Base-by-base conservation (phyloP, 2,329 filamentous ascomycete genomes). In the Aspergillus bombycis region DNA sequence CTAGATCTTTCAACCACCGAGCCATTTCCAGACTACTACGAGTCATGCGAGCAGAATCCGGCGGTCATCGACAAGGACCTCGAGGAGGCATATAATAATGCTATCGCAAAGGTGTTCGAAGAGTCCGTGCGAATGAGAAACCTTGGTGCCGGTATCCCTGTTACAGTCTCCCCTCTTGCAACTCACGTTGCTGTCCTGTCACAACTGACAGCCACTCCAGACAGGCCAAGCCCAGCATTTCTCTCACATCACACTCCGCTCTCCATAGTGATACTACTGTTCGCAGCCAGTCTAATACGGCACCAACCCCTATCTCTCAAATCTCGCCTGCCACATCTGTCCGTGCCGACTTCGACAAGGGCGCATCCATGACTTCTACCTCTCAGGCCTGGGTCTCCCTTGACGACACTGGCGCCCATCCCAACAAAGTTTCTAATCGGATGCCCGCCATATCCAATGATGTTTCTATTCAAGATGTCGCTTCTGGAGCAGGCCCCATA, bases 1-100 rank as follows among this genome's bases (percentile, higher is more conserved):
- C n/a, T 57, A 12, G 32, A n/a, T 45, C 30, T 38, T 28, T 30
- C 59, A 23, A 36, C 55, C 21, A 62, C 62, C 1, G 73, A 75
- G 45, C 68, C 71, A 0, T 76, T 76, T 23, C 73, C 73, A 0
- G 70, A 71, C 12, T 75, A 74, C 55, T 61, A 71, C 46, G 66
- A 71, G 28, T 61, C 60, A 10, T 67, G 65, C 50, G 64, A 69
- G 28, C 32, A 23, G 2, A 26, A 58, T 3, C 34, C 50, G 2
- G 43, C 61, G 10, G 23, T 45, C 1, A 48, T 60, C 6, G 63
- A 74, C 30, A 57, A 61, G 16, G 53, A 46, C 8, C 58, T 64
- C 6, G 68, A 72, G n/a, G 61, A 66, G 26, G 68, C 68, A 16
- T 75, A 73, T 62, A 64, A 65, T 8, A 48, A 63, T 16, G 71